Conservation (phyloP, 306 rosid species). For the Prunus mongolica region DNA sequence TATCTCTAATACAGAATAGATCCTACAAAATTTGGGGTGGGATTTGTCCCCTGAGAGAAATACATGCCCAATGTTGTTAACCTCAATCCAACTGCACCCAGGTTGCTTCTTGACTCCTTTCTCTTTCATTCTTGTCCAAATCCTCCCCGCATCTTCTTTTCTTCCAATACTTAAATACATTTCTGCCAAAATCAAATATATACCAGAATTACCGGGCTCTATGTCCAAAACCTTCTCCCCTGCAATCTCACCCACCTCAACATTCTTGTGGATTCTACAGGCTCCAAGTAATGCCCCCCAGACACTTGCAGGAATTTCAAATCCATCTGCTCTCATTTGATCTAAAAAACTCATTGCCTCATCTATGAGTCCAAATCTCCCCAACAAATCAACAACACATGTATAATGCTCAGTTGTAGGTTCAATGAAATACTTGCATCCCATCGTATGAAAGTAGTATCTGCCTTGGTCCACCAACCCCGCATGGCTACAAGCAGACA, state of each 20-base stretch:
- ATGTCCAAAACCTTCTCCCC: conserved; percentile 40
- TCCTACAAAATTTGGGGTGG: conserved; percentile 27
- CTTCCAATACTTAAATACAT: conserved; percentile 30
- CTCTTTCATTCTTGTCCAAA: conserved; percentile 42
- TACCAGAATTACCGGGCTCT: conserved; percentile 50
- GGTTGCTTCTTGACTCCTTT: conserved; percentile 58
- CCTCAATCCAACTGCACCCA: conserved; percentile 56
- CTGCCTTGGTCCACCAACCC: conserved; percentile 43
- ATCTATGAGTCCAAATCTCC: conserved; percentile 50
- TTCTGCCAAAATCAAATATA: conserved; percentile 49
- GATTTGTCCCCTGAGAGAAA: conserved; percentile 54
- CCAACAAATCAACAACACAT: conserved; percentile 49
- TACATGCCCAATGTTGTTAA: conserved; percentile 28
- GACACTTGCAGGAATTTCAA: conserved; percentile 43
- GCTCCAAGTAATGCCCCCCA: conserved; percentile 67
- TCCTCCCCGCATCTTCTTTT: conserved; percentile 36
- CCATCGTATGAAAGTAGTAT: conserved; percentile 38
- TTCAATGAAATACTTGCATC: conserved; percentile 24
- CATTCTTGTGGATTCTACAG: conserved; percentile 48
- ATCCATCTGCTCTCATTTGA: conserved; percentile 38
- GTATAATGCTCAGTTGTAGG: conserved; percentile 47
- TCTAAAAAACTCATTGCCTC: conserved; percentile 36
- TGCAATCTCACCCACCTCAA: conserved; percentile 35
- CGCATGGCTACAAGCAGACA: conserved; percentile 54
- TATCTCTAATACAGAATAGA: conserved; percentile 25